Conservation (phyloP, 2,329 filamentous ascomycete genomes). For the Aspergillus eucalypticola region DNA sequence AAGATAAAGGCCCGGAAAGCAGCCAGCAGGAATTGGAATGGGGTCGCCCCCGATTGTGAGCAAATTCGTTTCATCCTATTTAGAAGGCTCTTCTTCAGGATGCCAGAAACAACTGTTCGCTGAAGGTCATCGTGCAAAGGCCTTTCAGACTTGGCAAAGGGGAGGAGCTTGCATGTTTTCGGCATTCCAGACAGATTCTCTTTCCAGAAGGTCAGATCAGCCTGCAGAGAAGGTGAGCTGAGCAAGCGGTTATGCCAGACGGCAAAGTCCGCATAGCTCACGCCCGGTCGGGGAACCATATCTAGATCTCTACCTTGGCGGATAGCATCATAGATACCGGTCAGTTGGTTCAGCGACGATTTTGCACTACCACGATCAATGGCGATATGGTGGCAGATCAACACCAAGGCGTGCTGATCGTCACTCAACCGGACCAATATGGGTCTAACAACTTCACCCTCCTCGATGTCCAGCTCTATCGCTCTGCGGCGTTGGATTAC, state of each 20-base stretch:
- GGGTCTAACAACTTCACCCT: not conserved
- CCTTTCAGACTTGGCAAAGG: not conserved
- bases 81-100: not conserved
- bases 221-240: not conserved
- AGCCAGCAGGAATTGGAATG: not conserved
- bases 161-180: not conserved
- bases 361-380: not conserved
- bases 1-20: not conserved
- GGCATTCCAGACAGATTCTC: not conserved
- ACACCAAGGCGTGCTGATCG: not conserved
- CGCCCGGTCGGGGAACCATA: not conserved
- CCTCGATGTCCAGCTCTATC: not conserved
- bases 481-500: not conserved
- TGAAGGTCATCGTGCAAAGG: not conserved
- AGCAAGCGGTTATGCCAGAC: not conserved
- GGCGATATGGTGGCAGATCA: not conserved
- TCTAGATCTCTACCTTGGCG: not conserved
- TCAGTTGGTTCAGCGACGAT: not conserved
- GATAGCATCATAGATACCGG: not conserved
- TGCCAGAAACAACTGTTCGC: no score
- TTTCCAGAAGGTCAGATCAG: not conserved
- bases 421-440: not conserved
- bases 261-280: not conserved
- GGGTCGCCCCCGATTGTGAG: not conserved
- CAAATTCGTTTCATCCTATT: not conserved